Evolutionary conservation across 148 eudicot genomes (phyloP), one percentile per base, ranked within the genome.

Genomic region (Talinum fruticosum): DNA sequence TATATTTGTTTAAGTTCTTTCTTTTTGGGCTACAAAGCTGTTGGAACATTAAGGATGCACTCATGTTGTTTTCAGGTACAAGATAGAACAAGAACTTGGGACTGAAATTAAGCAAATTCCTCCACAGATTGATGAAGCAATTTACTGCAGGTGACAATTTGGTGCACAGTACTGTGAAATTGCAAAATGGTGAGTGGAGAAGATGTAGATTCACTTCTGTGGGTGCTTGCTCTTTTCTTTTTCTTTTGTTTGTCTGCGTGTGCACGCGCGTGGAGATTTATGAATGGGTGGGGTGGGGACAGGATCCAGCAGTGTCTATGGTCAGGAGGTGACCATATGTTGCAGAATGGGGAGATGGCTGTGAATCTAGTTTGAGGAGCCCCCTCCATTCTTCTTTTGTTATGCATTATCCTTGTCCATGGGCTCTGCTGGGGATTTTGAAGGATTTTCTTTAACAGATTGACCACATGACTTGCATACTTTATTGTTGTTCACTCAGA

Each of bases 91-190:
- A 84, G 96, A 93, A 87, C 91, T 93, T 71, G 97, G 97, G 47
- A 93, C 93, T 62, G 97, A 93, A 88, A 93, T 93, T 54, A 93
- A 93, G 86, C 98, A 93, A 85, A 93, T 93, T 76, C 98, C 98
- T 73, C 91, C 97, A 0, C 96, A 91, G 35, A 93, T 93, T 53
- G 97, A 93, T 86, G 93, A 93, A 87, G 96, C 87, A 45, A 90
- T 93, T 74, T 93, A 93, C 75, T 91, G 97, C 69, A 88, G 78
- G 68, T 92, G 85, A 86, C 64, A 62, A 82, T 6, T 23, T 51
- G 75, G 41, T 30, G 64, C 53, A 67, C n/a, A 21, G 67, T 71
- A 32, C 45, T 7, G 49, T 38, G 61, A 28, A 24, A 26, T 62
- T 62, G 34, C 62, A 72, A 79, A 47, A 81, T 73, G 84, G 84